These are phyloP conservation scores for Ustilago sp. DNA, from an alignment of 1,284 basidiomycete genomes.

Conservation along the genomic window DNA sequence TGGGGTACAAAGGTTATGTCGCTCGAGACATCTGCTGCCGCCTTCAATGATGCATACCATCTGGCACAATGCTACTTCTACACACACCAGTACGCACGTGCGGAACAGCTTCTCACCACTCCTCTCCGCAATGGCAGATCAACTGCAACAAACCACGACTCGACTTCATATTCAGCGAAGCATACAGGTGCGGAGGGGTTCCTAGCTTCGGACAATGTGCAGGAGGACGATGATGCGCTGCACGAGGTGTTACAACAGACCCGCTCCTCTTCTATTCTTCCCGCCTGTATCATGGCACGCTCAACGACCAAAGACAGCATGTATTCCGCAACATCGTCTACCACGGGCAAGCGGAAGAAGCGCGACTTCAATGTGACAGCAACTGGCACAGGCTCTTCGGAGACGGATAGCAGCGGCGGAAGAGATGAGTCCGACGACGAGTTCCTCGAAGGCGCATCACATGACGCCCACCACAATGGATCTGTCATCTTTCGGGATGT, in stretches of 20 bases:
- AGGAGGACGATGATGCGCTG: conserved; percentile 53
- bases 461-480: conserved; percentile 6
- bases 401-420: conserved; percentile 20
- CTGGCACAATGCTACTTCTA: conserved; percentile 96
- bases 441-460: conserved; percentile 20
- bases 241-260: conserved; percentile 52
- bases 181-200: conserved; percentile 41
- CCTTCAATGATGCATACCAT: conserved; percentile 88
- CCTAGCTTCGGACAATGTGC: conserved; percentile 30
- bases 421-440: conserved; percentile 28
- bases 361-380: conserved; percentile 60
- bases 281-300: conserved; percentile 49
- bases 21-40: conserved; percentile 75
- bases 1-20: conserved; percentile 97
- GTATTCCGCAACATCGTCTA: conserved; percentile 34
- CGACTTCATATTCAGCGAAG: conserved; percentile 15
- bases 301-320: conserved; percentile 42
- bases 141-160: neutral
- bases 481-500: conserved; percentile 19
- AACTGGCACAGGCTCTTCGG: conserved; percentile 55
- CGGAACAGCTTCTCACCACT: conserved; percentile 87
- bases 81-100: conserved; percentile 92
- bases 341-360: conserved; percentile 59
- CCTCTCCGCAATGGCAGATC: conserved; percentile 74
- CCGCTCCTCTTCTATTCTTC: conserved; percentile 46